These are phyloP conservation scores for Rubus parviflorus DNA, from an alignment of 306 rosid genomes.

Conservation along the genomic window DNA sequence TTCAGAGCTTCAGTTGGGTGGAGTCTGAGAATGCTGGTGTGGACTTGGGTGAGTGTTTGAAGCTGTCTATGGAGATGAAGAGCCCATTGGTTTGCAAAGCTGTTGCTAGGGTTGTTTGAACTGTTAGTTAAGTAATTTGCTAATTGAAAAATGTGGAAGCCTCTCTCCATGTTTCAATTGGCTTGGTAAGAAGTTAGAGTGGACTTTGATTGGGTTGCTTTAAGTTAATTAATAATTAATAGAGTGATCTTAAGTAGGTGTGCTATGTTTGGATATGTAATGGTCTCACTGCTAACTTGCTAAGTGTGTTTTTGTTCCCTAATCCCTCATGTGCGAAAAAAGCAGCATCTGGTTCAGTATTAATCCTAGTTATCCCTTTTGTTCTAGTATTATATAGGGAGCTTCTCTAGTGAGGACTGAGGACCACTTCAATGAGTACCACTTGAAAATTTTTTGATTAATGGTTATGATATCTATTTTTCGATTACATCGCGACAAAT, in stretches of 20 bases:
- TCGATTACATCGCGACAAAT: too few species aligned
- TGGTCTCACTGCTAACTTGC: background rate
- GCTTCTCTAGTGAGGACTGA: too few species aligned
- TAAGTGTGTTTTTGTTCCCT: background rate
- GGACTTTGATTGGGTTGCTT: background rate
- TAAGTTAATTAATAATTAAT: background rate
- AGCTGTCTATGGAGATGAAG: slow-evolving; percentile 50
- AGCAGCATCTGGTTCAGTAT: too few species aligned
- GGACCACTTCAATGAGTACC: too few species aligned
- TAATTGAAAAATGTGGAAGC: background rate
- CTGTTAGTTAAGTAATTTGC: background rate
- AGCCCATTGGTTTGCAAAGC: slow-evolving; percentile 35
- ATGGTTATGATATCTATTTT: too few species aligned
- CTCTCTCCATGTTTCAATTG: background rate
- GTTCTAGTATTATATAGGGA: background rate
- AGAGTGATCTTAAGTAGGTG: background rate
- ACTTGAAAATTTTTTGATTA: too few species aligned
- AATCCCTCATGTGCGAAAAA: too few species aligned
- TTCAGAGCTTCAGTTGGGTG: slow-evolving; percentile 37
- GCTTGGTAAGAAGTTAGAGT: too few species aligned
- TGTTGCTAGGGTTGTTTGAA: slow-evolving; percentile 32
- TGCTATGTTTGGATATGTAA: background rate
- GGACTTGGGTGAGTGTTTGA: slow-evolving; percentile 35
- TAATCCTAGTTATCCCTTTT: background rate
- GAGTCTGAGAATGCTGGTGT: slow-evolving; percentile 8